Base-by-base conservation (phyloP, 352 stramenopile species). In the Achlya hypogyna region DNA sequence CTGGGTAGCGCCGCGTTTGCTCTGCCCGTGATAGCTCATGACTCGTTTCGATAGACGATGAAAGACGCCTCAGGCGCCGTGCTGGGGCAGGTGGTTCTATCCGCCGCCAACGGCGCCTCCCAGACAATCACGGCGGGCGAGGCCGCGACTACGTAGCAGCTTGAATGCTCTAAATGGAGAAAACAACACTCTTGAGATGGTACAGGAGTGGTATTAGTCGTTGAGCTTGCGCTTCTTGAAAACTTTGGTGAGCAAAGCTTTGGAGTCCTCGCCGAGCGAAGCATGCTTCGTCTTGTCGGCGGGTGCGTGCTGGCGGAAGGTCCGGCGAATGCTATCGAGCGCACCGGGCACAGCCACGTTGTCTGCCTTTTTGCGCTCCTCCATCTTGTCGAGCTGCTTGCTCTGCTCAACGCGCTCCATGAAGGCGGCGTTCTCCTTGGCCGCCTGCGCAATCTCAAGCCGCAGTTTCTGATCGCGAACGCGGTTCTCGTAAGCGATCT, bases 401-500 rank as follows among this genome's bases (percentile, higher is more conserved):
- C 83, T 88, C 72, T 93, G 82, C 45, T 95, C 83, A 51, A 96
- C 85, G 42, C 86, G 86, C 64, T 93, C 87, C 53, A 96, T 68
- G 63, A 93, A 96, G 62, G 78, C 76, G 45, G 92, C 82, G 72
- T 96, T 93, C 65, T 91, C 79, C 71, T 94, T 94, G 75, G 89
- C 90, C 58, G 63, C 78, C 72, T 96, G 84, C 27, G 87, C 79
- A 53, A 96, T 93, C 71, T 94, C 82, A 67, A 92, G 83, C 51
- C 84, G 84, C 68, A 96, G 69, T 65, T 90, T 92, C 72, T 94
- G 84, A 53, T 89, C 81, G 23, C 87, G 85, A 29, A 96, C 88
- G 32, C 86, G 84, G 59, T 93, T 89, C 66, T 96, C 87, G 65
- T 93, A 94, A 5, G 83, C 95, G 66, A 99, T 93, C 75, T 99